phyloP scores from a whole-genome alignment of 352 stramenopile species.

The Globisporangium viniferum region DNA sequence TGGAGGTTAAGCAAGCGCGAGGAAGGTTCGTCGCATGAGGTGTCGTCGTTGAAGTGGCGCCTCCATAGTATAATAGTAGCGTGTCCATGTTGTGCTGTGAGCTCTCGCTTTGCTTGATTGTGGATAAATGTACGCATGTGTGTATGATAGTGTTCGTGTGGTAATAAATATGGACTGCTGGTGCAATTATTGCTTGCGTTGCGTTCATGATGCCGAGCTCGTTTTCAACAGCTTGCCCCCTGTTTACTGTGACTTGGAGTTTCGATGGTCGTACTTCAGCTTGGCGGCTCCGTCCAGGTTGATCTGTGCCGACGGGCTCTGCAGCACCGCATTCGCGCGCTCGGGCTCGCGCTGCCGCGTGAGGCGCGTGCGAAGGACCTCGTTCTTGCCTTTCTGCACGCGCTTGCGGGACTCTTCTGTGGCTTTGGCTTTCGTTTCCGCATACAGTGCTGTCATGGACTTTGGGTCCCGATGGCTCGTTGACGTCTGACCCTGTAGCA shows the following conservation, averaged over 20 bases:
- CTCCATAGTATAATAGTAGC: too few relatives aligned
- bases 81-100: too few relatives aligned
- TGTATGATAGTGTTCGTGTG: background rate
- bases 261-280: conserved; percentile 26
- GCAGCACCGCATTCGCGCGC: conserved; percentile 21
- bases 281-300: conserved; percentile 18
- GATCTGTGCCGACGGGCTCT: conserved; percentile 20
- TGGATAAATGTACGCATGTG: too few relatives aligned
- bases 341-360: conserved; percentile 28
- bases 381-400: conserved; percentile 31
- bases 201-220: background rate
- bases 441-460: conserved; percentile 19
- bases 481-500: conserved; percentile 28
- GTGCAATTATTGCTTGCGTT: background rate
- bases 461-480: conserved; percentile 13
- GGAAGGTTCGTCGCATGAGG: background rate
- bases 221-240: background rate
- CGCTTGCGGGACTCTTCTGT: conserved; percentile 19
- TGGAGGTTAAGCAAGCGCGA: background rate
- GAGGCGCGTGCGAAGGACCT: conserved; percentile 31
- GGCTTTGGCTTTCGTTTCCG: conserved; percentile 7
- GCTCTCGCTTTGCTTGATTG: too few relatives aligned
- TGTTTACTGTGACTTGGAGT: background rate
- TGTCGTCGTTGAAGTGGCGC: background rate
- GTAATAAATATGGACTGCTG: background rate